Conservation (phyloP, 1,139 yeast genomes). For the Magnusiomyces paraingens region DNA sequence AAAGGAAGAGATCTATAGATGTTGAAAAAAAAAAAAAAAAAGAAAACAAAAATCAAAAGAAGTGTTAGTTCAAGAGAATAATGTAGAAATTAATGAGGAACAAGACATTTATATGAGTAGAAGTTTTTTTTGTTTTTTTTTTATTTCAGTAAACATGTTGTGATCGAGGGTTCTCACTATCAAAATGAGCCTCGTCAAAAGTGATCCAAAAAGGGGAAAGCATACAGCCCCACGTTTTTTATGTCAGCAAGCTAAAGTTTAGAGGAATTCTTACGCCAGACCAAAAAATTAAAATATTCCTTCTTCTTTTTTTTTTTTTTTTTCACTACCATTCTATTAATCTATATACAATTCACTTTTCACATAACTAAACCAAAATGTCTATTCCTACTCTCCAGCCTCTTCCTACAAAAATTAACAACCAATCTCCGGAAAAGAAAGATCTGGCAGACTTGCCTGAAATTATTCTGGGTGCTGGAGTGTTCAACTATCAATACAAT, state of each 20-base stretch:
- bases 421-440: slow-evolving; percentile 10
- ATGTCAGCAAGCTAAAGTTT: too few relatives aligned
- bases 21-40: background rate
- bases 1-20: background rate
- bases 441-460: slow-evolving; percentile 41
- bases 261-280: too few relatives aligned
- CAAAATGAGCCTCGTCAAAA: too few relatives aligned
- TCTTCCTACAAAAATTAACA: slow-evolving; percentile 14
- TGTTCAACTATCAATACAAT: slow-evolving; percentile 71
- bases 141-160: too few relatives aligned
- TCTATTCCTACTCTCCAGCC: slow-evolving; percentile 8
- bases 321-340: background rate
- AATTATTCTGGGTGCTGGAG: slow-evolving; percentile 78
- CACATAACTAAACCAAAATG: background rate
- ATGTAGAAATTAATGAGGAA: background rate
- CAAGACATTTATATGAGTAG: background rate
- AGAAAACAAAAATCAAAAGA: background rate
- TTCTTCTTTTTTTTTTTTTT: background rate
- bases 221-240: too few relatives aligned
- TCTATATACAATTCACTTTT: background rate
- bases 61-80: background rate
- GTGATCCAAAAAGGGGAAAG: too few relatives aligned
- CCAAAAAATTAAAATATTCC: too few relatives aligned
- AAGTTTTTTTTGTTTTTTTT: too few relatives aligned
- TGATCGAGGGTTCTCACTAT: too few relatives aligned